Evolutionary conservation across 805 yeast species (phyloP).

Genomic region (Yueomyces sp.): DNA sequence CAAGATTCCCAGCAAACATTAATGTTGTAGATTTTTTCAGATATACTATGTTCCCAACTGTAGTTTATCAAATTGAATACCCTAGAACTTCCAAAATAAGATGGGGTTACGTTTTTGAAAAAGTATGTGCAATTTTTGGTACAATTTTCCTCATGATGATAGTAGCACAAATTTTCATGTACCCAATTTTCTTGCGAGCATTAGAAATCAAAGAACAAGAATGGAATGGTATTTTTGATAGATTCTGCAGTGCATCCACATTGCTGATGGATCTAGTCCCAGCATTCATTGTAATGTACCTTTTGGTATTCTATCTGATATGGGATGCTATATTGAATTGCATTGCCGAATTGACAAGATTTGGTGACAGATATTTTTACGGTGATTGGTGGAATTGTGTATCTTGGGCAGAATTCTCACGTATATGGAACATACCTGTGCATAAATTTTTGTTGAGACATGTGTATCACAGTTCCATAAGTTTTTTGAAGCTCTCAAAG

Average conservation of each 20-base stretch:
- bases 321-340: conserved; percentile 92
- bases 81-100: conserved; percentile 65
- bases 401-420: conserved; percentile 85
- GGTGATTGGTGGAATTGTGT: conserved; percentile 97
- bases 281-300: conserved; percentile 60
- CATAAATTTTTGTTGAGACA: conserved; percentile 82
- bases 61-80: conserved; percentile 70
- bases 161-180: conserved; percentile 60
- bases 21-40: conserved; percentile 50
- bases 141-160: conserved; percentile 71
- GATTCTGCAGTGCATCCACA: conserved; percentile 16
- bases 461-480: conserved; percentile 83
- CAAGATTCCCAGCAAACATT: conserved; percentile 61
- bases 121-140: conserved; percentile 74
- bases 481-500: conserved; percentile 56
- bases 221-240: conserved; percentile 12
- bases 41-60: conserved; percentile 80
- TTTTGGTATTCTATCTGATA: conserved; percentile 73
- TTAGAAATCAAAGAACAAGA: conserved; percentile 30
- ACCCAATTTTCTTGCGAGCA: conserved; percentile 58
- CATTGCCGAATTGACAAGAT: conserved; percentile 75
- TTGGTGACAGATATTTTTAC: conserved; percentile 86
- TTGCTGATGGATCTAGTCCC: conserved; percentile 62
- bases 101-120: conserved; percentile 53
- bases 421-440: conserved; percentile 92